Evolutionary conservation across 345 rosid genomes (phyloP), one percentile per base, ranked within the genome.

Genomic region (Eucalyptus tenuipes): DNA sequence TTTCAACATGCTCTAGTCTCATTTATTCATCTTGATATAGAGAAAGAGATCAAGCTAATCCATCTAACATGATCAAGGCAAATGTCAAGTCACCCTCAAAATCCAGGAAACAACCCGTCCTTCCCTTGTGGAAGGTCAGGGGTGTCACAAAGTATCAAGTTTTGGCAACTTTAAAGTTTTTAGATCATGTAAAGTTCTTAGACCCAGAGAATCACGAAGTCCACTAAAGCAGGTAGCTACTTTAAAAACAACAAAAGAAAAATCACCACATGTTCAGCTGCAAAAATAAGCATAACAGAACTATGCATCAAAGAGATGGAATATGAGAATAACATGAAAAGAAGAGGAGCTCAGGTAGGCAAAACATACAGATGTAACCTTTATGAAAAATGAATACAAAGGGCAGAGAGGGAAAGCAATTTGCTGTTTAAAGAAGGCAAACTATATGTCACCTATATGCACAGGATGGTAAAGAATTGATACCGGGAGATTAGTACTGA

Each of bases 401-500:
- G 44, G 49, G 86, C 82, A 86, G 82, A 37, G 29, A 75, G 82
- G 42, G 47, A 75, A 75, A 20, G 45, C 14, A 20, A 20, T 75
- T 31, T 71, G 59, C 53, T 6, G 45, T 20, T 88, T 29, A 50
- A 17, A 88, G 20, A 49, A 84, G 59, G 57, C 20, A 81, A 48
- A 40, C 82, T 75, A 75, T 40, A 75, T 75, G 82, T 75, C 82
- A 40, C 82, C 82, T 20, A 75, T 75, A 75, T 40, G 47, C 27
- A 75, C 7, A 61, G 85, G 71, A 61, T 52, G 88, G 24, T 87
- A 80, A 55, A 86, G 40, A 87, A 85, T 27, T 86, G 59, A 87
- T 95, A 98, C 99, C 96, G 64, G 88, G 86, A 96, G 97, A 92
- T 98, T 98, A 86, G 99, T 97, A 93, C 99, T 98, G 93, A 98